Percentiles rank a stretch among this genome's conserved stretches.
Evolutionary conservation across 352 stramenopile genomes (phyloP).

Genomic region (Globisporangium paroecandrum): DNA sequence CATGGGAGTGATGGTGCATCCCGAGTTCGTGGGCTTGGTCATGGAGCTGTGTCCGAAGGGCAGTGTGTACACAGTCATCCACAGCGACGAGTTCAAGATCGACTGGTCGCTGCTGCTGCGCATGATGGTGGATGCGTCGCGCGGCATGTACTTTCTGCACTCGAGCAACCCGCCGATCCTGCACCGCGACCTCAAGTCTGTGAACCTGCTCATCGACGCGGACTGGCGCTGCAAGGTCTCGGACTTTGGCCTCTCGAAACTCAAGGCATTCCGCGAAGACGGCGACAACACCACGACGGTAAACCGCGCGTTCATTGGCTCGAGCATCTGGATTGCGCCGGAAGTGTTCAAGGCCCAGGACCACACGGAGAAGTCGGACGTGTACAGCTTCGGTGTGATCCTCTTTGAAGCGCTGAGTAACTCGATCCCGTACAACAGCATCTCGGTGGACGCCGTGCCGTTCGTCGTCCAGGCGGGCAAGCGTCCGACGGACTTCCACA

Average conservation of each 20-base stretch:
- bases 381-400: conserved; percentile 87
- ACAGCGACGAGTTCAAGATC: conserved; percentile 72
- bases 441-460: conserved; percentile 77
- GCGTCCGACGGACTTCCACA: conserved; percentile 71
- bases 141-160: conserved; percentile 91
- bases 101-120: conserved; percentile 83
- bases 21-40: conserved; percentile 80
- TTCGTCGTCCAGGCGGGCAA: conserved; percentile 80
- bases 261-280: conserved; percentile 76
- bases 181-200: conserved; percentile 87
- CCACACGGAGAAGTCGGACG: conserved; percentile 87
- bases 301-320: conserved; percentile 72
- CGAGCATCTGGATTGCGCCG: conserved; percentile 88
- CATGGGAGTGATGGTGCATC: conserved; percentile 88
- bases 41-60: conserved; percentile 88
- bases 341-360: conserved; percentile 87
- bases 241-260: conserved; percentile 85
- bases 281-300: conserved; percentile 31
- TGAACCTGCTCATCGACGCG: conserved; percentile 87
- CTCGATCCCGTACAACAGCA: conserved; percentile 67
- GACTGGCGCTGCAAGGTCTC: conserved; percentile 89
- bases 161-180: conserved; percentile 85
- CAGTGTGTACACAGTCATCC: conserved; percentile 81
- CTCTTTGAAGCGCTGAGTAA: conserved; percentile 69
- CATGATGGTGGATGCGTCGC: conserved; percentile 86